Evolutionary conservation across 2,329 filamentous ascomycete species (phyloP).

Genomic region (Alternaria consortialis): DNA sequence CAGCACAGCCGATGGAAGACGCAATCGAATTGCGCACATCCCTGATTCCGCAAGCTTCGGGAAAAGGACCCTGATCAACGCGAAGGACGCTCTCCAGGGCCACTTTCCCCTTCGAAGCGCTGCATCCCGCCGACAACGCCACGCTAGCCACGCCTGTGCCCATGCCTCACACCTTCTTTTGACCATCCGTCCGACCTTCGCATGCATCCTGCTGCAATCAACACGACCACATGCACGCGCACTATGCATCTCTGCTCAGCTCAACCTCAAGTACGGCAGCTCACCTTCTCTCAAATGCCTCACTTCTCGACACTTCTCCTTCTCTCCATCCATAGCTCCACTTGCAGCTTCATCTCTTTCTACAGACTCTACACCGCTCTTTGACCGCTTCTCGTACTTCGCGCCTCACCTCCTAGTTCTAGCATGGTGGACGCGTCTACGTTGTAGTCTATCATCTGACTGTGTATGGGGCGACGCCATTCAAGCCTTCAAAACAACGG

Average conservation of each 20-base stretch:
- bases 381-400: constrained; percentile 36
- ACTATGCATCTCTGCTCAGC: constrained; percentile 4
- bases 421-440: constrained; percentile 18
- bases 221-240: constrained; percentile 24
- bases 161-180: constrained; percentile 2
- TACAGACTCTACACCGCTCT: constrained; percentile 23
- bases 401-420: constrained; percentile 9
- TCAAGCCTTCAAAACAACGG: constrained; percentile 22
- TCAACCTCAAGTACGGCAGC: background rate
- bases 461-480: constrained; percentile 18
- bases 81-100: background rate
- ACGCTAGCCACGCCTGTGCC: constrained; percentile 8
- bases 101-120: constrained; percentile 20
- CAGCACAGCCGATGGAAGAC: constrained; percentile 11
- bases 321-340: constrained; percentile 2
- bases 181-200: constrained; percentile 17
- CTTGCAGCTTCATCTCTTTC: constrained; percentile 5
- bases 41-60: constrained; percentile 3
- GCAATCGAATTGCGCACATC: constrained; percentile 6
- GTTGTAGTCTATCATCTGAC: constrained; percentile 44
- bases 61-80: constrained; percentile 19
- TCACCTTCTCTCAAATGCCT: constrained; percentile 7
- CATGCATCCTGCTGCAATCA: constrained; percentile 16
- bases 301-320: background rate
- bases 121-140: constrained; percentile 17